Percentiles rank a stretch among this genome's conserved stretches.
These are phyloP conservation scores for Gremmenia infestans DNA, from an alignment of 2,329 filamentous ascomycete species.

Conservation along the genomic window DNA sequence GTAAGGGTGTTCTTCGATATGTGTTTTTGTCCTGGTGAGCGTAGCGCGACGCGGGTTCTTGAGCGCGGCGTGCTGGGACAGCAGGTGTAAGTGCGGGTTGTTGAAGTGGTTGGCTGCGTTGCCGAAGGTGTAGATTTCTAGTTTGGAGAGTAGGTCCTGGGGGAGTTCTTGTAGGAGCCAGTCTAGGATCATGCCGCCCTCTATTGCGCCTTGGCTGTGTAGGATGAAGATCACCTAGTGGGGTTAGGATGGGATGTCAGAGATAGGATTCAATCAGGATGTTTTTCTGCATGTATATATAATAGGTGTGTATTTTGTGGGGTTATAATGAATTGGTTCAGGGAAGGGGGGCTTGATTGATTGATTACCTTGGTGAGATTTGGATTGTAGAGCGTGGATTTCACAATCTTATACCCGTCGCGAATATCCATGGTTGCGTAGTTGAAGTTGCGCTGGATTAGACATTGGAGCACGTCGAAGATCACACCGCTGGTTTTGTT, in stretches of 20 bases:
- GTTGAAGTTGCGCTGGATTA: constrained; percentile 69
- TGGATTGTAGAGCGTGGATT: constrained; percentile 57
- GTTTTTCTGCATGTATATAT: too few relatives aligned
- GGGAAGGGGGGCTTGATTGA: too few relatives aligned
- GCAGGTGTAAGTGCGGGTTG: constrained; percentile 56
- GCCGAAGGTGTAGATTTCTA: constrained; percentile 76
- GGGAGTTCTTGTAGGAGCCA: constrained; percentile 71
- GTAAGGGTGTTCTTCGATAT: constrained; percentile 18
- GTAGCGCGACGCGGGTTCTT: constrained; percentile 33
- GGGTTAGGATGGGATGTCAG: too few relatives aligned
- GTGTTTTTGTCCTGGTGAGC: constrained; percentile 14
- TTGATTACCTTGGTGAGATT: constrained; percentile 54
- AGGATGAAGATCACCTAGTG: constrained; percentile 53
- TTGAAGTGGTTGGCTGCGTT: constrained; percentile 79
- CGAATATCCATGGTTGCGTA: constrained; percentile 67
- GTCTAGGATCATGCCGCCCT: constrained; percentile 67
- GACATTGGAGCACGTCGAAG: constrained; percentile 72
- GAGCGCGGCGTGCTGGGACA: constrained; percentile 39
- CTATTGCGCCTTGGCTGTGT: constrained; percentile 74
- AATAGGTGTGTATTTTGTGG: too few relatives aligned
- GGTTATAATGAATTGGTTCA: too few relatives aligned
- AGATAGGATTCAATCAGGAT: too few relatives aligned
- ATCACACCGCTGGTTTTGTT: constrained; percentile 68
- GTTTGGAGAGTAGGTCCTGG: constrained; percentile 57
- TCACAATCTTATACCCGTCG: constrained; percentile 56